A percentile compares a stretch with the other conserved stretches of the same genome.
These are phyloP conservation scores for Polygonum aviculare DNA, from an alignment of 148 eudicot genomes.

Conservation along the genomic window DNA sequence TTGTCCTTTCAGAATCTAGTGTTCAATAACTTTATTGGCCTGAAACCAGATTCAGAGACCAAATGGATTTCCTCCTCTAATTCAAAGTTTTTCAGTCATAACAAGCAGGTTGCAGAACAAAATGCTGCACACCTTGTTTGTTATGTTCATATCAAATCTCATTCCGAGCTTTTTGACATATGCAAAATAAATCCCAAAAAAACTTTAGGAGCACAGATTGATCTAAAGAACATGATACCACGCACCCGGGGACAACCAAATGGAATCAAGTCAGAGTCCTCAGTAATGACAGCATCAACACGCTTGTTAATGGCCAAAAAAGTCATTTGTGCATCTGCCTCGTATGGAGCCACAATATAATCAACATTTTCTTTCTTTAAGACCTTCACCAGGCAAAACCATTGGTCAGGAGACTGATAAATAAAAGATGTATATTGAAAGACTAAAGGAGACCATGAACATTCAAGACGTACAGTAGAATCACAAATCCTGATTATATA, in stretches of 20 bases:
- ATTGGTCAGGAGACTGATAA: not conserved
- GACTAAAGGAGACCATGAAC: not conserved
- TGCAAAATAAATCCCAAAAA: not conserved
- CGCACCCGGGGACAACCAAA: slow-evolving; percentile 97
- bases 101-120: not conserved
- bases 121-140: not conserved
- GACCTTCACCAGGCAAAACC: slow-evolving; percentile 40
- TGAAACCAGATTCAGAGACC: not conserved
- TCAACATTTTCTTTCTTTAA: slow-evolving; percentile 59
- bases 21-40: not conserved
- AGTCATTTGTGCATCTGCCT: slow-evolving; percentile 99
- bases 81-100: not conserved
- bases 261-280: slow-evolving; percentile 93
- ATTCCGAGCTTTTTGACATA: not conserved
- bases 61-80: not conserved
- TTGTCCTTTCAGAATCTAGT: not conserved
- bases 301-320: slow-evolving; percentile 69
- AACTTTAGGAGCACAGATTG: not conserved
- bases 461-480: not conserved
- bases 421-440: not conserved
- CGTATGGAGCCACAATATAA: slow-evolving; percentile 92
- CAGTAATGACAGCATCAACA: slow-evolving; percentile 93
- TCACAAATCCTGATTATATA: not conserved
- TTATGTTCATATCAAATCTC: not conserved
- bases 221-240: slow-evolving; percentile 6